phyloP scores from a whole-genome alignment of 805 yeast species.

The Hanseniaspora jakobsenii region DNA sequence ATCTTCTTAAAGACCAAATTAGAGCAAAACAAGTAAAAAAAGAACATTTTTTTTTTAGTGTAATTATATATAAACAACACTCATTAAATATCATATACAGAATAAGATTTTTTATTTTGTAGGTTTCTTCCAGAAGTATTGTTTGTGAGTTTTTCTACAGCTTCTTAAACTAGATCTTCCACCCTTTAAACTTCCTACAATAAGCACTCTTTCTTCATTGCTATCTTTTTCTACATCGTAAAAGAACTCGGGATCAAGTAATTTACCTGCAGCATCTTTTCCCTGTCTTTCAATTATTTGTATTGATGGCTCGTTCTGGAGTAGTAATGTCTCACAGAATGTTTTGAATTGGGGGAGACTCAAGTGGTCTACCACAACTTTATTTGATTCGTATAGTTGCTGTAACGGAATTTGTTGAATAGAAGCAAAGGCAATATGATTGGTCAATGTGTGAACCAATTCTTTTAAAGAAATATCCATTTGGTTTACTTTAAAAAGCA shows the following conservation, averaged over 20 bases:
- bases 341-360: slow-evolving; percentile 30
- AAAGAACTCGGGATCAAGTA: slow-evolving; percentile 85
- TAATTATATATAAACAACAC: neutral
- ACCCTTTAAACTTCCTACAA: slow-evolving; percentile 72
- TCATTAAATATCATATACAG: neutral
- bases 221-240: slow-evolving; percentile 74
- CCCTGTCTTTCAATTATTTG: slow-evolving; percentile 87
- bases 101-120: slow-evolving; percentile 20
- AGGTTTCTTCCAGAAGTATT: slow-evolving; percentile 40
- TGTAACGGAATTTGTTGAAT: slow-evolving; percentile 79
- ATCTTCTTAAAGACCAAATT: too few relatives aligned
- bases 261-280: slow-evolving; percentile 93
- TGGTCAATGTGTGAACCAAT: slow-evolving; percentile 54
- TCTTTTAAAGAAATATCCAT: slow-evolving; percentile 36
- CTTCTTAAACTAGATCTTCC: slow-evolving; percentile 64
- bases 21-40: too few relatives aligned
- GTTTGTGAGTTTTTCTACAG: slow-evolving; percentile 90
- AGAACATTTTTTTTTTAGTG: too few relatives aligned
- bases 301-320: slow-evolving; percentile 38
- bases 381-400: slow-evolving; percentile 50
- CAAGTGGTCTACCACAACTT: slow-evolving; percentile 33
- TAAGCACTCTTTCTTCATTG: slow-evolving; percentile 52
- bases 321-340: slow-evolving; percentile 30
- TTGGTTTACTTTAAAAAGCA: slow-evolving; percentile 20
- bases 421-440: slow-evolving; percentile 83